Evolutionary conservation across 768 basidiomycete species (phyloP), one percentile per base, ranked within the genome.

Genomic region (Termitomyces sp.): DNA sequence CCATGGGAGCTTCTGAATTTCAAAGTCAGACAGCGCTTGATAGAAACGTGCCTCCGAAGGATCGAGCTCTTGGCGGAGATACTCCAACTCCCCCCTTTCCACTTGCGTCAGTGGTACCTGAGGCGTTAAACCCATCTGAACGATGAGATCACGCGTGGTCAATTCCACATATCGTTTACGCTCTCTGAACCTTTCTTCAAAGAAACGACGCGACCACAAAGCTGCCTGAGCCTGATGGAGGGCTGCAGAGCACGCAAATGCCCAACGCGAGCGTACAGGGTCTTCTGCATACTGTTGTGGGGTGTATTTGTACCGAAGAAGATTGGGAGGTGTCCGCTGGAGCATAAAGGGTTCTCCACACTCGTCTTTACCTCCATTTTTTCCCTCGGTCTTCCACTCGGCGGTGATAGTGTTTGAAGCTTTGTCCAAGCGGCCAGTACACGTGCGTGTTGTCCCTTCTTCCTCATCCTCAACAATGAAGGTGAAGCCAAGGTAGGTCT

Each of bases 41-140:
- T 71, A 74, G 49, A 74, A 71, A 12, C 73, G 63, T 32, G 73
- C 70, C 48, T 73, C 67, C 16, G 68, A 68, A 22, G 72, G 73
- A 51, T 71, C 67, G 36, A 74, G 57, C 27, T 68, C 63, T 34
- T 65, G 64, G 48, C 70, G 58, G 26, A 73, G 62, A 57, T 68
- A 68, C 18, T 71, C 68, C 46, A 71, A 60, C 51, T 72, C 70
- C 8, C 61, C 64, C 18, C 57, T 65, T 53, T 74, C 73, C 22
- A 57, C 59, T 24, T 53, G 50, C 18, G 59, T 66, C 36, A 73
- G 61, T 5, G 70, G 69, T 3, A 63, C 59, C 47, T 70, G 69
- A 9, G 71, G 71, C 16, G 70, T 72, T 22, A 72, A 59, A 12
- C 67, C 64, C 67, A 69, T 68, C 43, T 61, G 57, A 27, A 69